phyloP scores from a whole-genome alignment of 2,329 filamentous ascomycete genomes.

The Fusarium sp. region DNA sequence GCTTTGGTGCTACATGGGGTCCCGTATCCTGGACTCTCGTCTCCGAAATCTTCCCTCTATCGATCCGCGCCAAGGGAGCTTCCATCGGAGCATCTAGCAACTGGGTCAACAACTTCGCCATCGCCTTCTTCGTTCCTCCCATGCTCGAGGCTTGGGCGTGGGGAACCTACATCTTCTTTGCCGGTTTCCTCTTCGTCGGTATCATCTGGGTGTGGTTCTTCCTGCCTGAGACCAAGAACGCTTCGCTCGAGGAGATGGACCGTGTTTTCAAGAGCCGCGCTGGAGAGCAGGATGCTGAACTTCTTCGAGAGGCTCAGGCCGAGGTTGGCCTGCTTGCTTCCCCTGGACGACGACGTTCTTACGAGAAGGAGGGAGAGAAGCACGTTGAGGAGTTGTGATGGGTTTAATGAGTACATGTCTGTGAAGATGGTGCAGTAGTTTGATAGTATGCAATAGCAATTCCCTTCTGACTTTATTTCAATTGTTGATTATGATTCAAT shows the following conservation, averaged over 20 bases:
- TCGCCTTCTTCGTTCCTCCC: constrained; percentile 60
- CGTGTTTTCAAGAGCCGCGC: constrained; percentile 60
- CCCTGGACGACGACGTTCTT: background rate
- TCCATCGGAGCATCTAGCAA: constrained; percentile 59
- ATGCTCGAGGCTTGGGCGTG: constrained; percentile 56
- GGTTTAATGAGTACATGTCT: background rate
- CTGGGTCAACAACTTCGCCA: constrained; percentile 62
- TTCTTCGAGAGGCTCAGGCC: constrained; percentile 40
- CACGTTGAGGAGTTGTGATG: constrained; percentile 21
- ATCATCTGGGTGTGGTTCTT: constrained; percentile 64
- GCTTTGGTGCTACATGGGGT: constrained; percentile 58
- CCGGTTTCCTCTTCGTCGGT: constrained; percentile 60
- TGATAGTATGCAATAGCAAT: background rate
- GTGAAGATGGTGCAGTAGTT: background rate
- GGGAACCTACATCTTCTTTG: constrained; percentile 70
- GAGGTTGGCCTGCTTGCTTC: constrained; percentile 38
- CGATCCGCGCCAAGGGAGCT: constrained; percentile 59
- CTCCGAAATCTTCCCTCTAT: constrained; percentile 61
- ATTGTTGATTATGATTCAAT: background rate
- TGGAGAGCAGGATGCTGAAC: constrained; percentile 44
- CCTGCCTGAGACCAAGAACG: constrained; percentile 68
- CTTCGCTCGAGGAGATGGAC: constrained; percentile 68
- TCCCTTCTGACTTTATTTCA: background rate
- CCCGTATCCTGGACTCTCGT: constrained; percentile 63
- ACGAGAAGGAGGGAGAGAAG: constrained; percentile 22